These are phyloP conservation scores for Colletotrichum costaricense DNA, from an alignment of 2,329 filamentous ascomycete genomes.

Conservation along the genomic window DNA sequence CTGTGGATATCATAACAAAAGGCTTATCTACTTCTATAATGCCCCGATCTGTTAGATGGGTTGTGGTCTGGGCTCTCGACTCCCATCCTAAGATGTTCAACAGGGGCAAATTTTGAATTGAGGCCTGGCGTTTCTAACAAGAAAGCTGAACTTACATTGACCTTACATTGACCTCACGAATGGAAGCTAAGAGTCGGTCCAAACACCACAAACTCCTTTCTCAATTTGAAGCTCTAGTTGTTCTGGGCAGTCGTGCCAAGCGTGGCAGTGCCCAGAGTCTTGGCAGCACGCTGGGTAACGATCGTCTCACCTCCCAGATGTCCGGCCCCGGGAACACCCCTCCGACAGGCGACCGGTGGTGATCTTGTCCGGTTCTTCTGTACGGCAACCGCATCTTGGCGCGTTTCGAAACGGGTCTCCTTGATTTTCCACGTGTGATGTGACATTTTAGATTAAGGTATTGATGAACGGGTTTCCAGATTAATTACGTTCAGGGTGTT, in stretches of 20 bases:
- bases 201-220: background rate
- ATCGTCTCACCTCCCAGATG: conserved; percentile 10
- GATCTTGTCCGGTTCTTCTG: conserved; percentile 13
- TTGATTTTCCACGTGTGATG: conserved; percentile 24
- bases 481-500: background rate
- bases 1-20: too few relatives aligned
- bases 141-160: background rate
- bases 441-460: background rate
- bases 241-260: conserved; percentile 26
- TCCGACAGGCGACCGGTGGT: background rate
- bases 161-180: background rate
- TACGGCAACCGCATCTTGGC: conserved; percentile 9
- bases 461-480: background rate
- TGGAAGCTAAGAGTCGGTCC: background rate
- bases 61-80: background rate
- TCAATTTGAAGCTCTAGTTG: conserved; percentile 27
- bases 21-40: too few relatives aligned
- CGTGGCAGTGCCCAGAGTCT: conserved; percentile 30
- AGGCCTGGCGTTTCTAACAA: background rate
- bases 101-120: background rate
- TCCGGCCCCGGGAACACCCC: background rate
- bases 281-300: conserved; percentile 17
- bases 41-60: too few relatives aligned
- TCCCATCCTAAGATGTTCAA: background rate
- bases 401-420: conserved; percentile 6